A percentile compares a stretch with the other conserved stretches of the same genome.
These are phyloP conservation scores for Lactifluus rugatus DNA, from an alignment of 768 basidiomycete genomes.

Conservation along the genomic window DNA sequence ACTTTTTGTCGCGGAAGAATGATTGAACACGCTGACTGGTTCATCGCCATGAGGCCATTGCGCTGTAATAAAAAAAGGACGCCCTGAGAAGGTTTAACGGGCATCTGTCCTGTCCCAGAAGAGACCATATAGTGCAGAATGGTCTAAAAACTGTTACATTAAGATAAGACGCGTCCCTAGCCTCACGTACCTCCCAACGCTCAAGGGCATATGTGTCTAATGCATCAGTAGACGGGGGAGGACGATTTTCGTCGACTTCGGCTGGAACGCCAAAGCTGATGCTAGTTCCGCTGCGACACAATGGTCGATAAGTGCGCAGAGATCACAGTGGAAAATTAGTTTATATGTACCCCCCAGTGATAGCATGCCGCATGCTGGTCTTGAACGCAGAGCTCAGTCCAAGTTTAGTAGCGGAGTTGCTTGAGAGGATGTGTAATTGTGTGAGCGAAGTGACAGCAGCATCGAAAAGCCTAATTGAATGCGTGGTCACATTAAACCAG, in stretches of 20 bases:
- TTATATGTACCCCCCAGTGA: slow-evolving; percentile 71
- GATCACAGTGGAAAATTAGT: not conserved
- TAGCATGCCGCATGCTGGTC: slow-evolving; percentile 66
- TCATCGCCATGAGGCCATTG: slow-evolving; percentile 76
- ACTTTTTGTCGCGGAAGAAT: not conserved
- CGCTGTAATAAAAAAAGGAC: slow-evolving; percentile 76
- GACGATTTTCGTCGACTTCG: slow-evolving; percentile 51
- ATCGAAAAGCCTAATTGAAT: slow-evolving; percentile 54
- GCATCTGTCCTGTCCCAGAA: slow-evolving; percentile 68
- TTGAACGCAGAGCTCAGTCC: slow-evolving; percentile 70
- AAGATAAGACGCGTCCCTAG: not conserved
- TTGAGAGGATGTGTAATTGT: slow-evolving; percentile 60
- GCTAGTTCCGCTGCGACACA: slow-evolving; percentile 47
- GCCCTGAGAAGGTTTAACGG: slow-evolving; percentile 67
- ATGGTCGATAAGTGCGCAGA: not conserved
- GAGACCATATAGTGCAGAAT: slow-evolving; percentile 99
- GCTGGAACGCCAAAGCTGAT: slow-evolving; percentile 80
- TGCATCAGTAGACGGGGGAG: slow-evolving; percentile 42
- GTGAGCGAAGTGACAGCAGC: slow-evolving; percentile 53
- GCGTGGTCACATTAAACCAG: not conserved
- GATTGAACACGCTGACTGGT: slow-evolving; percentile 39
- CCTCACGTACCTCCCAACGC: slow-evolving; percentile 70
- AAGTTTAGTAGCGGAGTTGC: slow-evolving; percentile 43
- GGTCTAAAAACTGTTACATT: slow-evolving; percentile 41
- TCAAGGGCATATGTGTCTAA: slow-evolving; percentile 78